Base-by-base conservation (phyloP, 1,139 yeast species). In the Nakaseomyces glabratus region DNA sequence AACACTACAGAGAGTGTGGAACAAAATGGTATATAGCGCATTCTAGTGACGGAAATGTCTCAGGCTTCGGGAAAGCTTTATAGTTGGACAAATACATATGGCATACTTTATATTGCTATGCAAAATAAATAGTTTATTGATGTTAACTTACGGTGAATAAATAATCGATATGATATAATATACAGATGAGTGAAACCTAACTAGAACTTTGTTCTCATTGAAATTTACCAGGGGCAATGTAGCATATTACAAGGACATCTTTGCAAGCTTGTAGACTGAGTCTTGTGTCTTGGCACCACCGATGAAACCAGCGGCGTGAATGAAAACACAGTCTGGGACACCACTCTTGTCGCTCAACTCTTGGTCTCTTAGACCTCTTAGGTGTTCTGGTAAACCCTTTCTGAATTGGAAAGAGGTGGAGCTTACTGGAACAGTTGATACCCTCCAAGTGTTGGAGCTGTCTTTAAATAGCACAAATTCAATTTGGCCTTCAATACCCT, bases 251-350 rank as follows among this genome's bases (percentile, higher is more conserved):
- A 68, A 52, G 26, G 76, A 75, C 52, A 66, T 60, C 51, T 63
- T 65, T n/a, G 97, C 96, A 60, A 90, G 68, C 50, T 71, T 62
- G 39, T 84, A 59, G 12, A 81, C 97, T 17, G 82, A 82, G 34
- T 85, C 96, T 47, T 69, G 65, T 20, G 93, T 69, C 53, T 76
- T 69, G 42, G 93, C 85, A 35, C 99, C 99, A 23, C 98, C 98
- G 55, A 90, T 90, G 62, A 90, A 90, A 0, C 99, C 98, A 31
- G 95, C 84, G 29, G 97, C 96, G 51, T 90, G 99, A 38, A 93
- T 76, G 57, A 90, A 90, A 20, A 88, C 76, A 55, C 95, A 82
- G 3, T 84, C 95, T 14, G 73, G 76, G 39, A 90, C 72, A 13
- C 94, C 95, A 24, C 86, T 65, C 47, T 71, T 63, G 44, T 76